phyloP scores from a whole-genome alignment of 2,329 filamentous ascomycete genomes.

The Aureobasidium vineae region DNA sequence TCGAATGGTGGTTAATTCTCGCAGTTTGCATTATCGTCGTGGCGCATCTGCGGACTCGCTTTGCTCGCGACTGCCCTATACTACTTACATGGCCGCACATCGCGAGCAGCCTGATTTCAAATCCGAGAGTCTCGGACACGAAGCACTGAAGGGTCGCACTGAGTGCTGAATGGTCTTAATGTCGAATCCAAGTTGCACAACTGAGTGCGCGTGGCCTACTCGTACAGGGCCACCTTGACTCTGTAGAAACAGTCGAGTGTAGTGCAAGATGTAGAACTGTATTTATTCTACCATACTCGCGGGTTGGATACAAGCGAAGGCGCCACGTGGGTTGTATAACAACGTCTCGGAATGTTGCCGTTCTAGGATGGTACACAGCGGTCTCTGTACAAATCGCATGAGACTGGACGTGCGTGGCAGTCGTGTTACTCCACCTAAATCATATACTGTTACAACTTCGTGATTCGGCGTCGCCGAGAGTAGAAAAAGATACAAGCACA shows the following conservation, averaged over 20 bases:
- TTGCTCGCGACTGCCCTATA: constrained; percentile 18
- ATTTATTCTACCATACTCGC: background rate
- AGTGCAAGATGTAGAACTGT: constrained; percentile 10
- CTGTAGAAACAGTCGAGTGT: constrained; percentile 8
- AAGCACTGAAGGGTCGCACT: constrained; percentile 21
- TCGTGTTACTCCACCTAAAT: background rate
- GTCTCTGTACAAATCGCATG: background rate
- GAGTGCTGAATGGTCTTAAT: constrained; percentile 13
- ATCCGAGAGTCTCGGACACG: background rate
- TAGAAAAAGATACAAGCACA: background rate
- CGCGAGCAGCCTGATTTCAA: constrained; percentile 19
- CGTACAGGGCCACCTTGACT: constrained; percentile 12
- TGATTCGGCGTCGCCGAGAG: background rate
- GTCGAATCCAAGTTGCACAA: background rate
- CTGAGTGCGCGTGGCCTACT: constrained; percentile 20
- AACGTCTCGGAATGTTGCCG: constrained; percentile 17
- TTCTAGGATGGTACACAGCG: constrained; percentile 6
- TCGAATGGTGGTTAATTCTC: background rate
- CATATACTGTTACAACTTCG: background rate
- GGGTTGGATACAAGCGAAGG: background rate
- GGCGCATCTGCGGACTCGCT: constrained; percentile 23
- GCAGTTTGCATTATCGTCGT: constrained; percentile 21
- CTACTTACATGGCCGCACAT: constrained; percentile 16
- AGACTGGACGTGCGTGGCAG: background rate
- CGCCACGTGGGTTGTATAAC: constrained; percentile 14